Evolutionary conservation across 345 rosid genomes (phyloP).

Genomic region (Trapa bicornis): DNA sequence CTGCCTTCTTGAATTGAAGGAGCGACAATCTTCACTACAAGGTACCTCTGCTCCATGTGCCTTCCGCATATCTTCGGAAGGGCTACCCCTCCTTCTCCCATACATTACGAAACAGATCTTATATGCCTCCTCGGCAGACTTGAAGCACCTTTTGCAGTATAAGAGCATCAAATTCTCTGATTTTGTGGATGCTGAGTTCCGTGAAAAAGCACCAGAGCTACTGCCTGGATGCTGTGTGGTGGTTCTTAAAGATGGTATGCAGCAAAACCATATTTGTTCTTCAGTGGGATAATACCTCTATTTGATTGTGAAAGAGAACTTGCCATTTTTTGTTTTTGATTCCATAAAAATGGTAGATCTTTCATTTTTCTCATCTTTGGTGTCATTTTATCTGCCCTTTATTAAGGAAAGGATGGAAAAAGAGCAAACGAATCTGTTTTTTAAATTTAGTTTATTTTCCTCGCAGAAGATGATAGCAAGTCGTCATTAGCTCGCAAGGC

Average conservation of each 20-base stretch:
- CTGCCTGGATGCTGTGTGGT: conserved; percentile 77
- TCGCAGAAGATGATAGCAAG: neutral
- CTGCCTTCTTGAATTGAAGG: conserved; percentile 21
- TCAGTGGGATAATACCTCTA: neutral
- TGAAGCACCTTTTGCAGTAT: conserved; percentile 71
- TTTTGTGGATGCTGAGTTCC: conserved; percentile 50
- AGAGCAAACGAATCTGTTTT: neutral
- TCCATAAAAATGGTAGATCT: neutral
- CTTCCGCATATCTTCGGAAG: conserved; percentile 91
- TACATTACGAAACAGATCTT: conserved; percentile 75
- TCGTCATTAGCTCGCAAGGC: neutral
- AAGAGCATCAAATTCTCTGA: conserved; percentile 65
- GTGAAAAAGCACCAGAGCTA: conserved; percentile 59
- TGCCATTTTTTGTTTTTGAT: neutral
- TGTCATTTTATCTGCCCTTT: neutral
- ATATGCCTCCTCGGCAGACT: conserved; percentile 45
- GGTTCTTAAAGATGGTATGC: conserved; percentile 47
- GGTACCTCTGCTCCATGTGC: conserved; percentile 59
- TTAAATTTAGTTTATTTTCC: neutral
- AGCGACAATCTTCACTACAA: conserved; percentile 80
- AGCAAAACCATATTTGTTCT: neutral
- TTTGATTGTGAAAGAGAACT: neutral
- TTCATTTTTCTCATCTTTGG: neutral
- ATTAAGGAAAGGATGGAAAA: neutral
- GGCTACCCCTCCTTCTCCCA: conserved; percentile 80